Evolutionary conservation across 345 rosid species (phyloP).

Genomic region (Noccaea bulbosa): DNA sequence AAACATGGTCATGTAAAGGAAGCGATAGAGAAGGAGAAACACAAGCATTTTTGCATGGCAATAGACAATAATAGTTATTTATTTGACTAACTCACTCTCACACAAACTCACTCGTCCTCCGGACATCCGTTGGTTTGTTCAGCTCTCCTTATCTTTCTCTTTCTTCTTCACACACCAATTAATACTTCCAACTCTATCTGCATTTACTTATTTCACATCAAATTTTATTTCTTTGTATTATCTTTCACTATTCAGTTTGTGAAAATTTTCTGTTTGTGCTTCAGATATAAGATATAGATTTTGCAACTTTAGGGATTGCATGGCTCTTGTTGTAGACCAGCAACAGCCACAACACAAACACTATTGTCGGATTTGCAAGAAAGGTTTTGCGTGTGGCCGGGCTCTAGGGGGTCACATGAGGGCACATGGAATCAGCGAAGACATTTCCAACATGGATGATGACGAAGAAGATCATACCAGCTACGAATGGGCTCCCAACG

Average conservation of each 20-base stretch:
- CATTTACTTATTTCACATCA: slow-evolving; percentile 1
- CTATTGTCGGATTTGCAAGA: slow-evolving; percentile 66
- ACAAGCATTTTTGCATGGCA: slow-evolving; percentile 19
- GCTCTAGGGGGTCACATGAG: slow-evolving; percentile 76
- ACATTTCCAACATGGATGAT: slow-evolving; percentile 41
- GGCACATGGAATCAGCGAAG: slow-evolving; percentile 62
- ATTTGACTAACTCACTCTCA: slow-evolving; percentile 33
- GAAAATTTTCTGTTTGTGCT: neutral
- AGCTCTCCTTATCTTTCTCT: slow-evolving; percentile 25
- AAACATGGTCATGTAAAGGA: slow-evolving; percentile 13
- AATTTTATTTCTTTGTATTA: neutral
- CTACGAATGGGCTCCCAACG: slow-evolving; percentile 49
- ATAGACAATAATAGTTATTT: slow-evolving; percentile 28
- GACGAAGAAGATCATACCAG: slow-evolving; percentile 58
- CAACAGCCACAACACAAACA: slow-evolving; percentile 51
- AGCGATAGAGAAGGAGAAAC: slow-evolving; percentile 24
- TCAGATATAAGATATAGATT: neutral
- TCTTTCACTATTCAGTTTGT: neutral
- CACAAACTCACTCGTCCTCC: slow-evolving; percentile 32
- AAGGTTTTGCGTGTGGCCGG: slow-evolving; percentile 60
- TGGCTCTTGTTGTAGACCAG: slow-evolving; percentile 45
- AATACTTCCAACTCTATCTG: slow-evolving; percentile 22
- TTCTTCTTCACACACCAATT: slow-evolving; percentile 23
- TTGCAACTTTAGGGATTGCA: neutral
- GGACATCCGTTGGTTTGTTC: slow-evolving; percentile 32